phyloP scores from a whole-genome alignment of 805 yeast species.

The Saturnispora besseyi region DNA sequence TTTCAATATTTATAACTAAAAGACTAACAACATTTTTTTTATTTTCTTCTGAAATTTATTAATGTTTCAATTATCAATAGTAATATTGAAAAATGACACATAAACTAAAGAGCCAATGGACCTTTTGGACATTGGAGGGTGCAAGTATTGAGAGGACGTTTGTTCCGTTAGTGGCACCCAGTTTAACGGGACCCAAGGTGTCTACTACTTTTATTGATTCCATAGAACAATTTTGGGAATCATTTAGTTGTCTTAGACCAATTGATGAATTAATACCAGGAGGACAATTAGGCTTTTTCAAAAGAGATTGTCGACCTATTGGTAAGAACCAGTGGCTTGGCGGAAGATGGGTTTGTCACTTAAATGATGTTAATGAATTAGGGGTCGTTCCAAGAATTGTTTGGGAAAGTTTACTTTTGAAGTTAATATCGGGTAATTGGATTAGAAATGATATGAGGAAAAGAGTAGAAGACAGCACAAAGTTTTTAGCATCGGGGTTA shows the following conservation, averaged over 20 bases:
- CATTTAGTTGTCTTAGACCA: constrained; percentile 32
- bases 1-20: background rate
- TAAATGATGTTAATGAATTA: constrained; percentile 10
- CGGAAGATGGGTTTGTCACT: constrained; percentile 49
- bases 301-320: constrained; percentile 50
- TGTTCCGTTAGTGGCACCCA: background rate
- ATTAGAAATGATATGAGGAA: background rate
- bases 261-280: constrained; percentile 35
- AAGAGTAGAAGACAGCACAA: background rate
- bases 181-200: background rate
- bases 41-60: background rate
- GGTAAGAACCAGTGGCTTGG: constrained; percentile 63
- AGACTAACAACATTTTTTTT: background rate
- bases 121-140: background rate
- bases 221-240: constrained; percentile 46
- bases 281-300: constrained; percentile 49
- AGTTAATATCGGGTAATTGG: constrained; percentile 33
- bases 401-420: constrained; percentile 49
- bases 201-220: constrained; percentile 29
- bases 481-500: background rate
- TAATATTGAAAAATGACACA: background rate
- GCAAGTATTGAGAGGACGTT: background rate
- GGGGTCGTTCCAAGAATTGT: constrained; percentile 30
- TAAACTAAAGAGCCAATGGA: background rate
- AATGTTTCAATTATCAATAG: background rate